Conservation (phyloP, 371 early-diverging fungal species). For the Actinomortierella wolfii region DNA sequence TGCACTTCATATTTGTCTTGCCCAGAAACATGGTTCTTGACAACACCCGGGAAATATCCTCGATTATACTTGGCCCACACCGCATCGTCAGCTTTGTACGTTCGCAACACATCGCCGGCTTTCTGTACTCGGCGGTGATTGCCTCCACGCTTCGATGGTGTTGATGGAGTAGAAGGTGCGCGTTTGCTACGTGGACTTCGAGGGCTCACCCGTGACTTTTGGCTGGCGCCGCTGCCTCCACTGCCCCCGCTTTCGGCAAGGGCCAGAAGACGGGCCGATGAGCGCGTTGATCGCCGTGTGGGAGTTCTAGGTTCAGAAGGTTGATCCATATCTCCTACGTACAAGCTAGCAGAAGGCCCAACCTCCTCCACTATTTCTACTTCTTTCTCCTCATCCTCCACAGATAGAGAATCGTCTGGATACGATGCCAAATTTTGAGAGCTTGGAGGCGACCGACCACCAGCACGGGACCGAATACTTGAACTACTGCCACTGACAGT, state of each 20-base stretch:
- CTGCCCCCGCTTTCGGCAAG: too few relatives aligned
- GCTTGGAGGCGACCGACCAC: background rate
- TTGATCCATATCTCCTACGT: too few relatives aligned
- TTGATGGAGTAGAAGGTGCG: too few relatives aligned
- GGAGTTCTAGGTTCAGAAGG: too few relatives aligned
- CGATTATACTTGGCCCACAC: conserved; percentile 35
- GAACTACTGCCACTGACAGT: too few relatives aligned
- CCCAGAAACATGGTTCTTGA: background rate
- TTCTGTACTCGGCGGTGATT: conserved; percentile 14
- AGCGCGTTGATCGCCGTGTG: too few relatives aligned
- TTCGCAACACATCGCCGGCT: conserved; percentile 10
- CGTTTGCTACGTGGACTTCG: too few relatives aligned
- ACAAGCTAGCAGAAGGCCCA: background rate
- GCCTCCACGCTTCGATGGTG: too few relatives aligned
- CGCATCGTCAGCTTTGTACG: conserved; percentile 15
- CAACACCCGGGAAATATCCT: conserved; percentile 20
- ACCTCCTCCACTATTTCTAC: background rate
- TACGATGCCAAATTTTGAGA: conserved; percentile 29
- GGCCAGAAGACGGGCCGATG: too few relatives aligned
- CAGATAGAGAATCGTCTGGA: conserved; percentile 10
- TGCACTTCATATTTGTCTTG: conserved; percentile 13
- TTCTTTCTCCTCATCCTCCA: background rate
- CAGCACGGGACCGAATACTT: too few relatives aligned
- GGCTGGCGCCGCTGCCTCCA: too few relatives aligned
- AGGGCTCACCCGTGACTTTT: too few relatives aligned